Conservation (phyloP, 1,284 basidiomycete genomes). For the Ustilago sp. region DNA sequence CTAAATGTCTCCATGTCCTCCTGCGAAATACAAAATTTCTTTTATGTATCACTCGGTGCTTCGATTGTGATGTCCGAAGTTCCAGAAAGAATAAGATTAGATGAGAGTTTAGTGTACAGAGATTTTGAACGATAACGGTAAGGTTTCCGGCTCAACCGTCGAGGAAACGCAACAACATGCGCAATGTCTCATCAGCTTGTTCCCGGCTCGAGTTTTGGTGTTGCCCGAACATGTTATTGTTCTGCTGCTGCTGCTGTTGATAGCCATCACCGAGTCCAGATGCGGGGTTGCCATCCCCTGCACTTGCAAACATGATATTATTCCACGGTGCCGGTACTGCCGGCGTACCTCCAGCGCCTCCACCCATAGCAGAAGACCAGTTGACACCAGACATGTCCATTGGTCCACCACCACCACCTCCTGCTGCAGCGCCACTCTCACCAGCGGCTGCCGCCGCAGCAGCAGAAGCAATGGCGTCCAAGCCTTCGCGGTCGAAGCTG, state of each 20-base stretch:
- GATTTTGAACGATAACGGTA: background rate
- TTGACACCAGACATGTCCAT: slow-evolving; percentile 26
- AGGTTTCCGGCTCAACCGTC: slow-evolving; percentile 1
- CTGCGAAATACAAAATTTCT: background rate
- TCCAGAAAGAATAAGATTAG: background rate
- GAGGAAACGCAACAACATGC: slow-evolving; percentile 34
- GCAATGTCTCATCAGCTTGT: slow-evolving; percentile 44
- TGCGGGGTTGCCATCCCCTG: background rate
- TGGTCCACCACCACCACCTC: background rate
- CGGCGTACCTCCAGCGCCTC: background rate
- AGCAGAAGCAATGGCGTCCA: slow-evolving; percentile 40
- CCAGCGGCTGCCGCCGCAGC: slow-evolving; percentile 25
- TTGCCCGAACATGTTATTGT: background rate
- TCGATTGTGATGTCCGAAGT: background rate
- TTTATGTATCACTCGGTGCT: background rate
- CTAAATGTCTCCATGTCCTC: background rate
- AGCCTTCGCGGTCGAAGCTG: slow-evolving; percentile 26
- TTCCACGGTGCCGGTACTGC: slow-evolving; percentile 24
- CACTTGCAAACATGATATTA: slow-evolving; percentile 26
- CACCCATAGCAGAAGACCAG: slow-evolving; percentile 13
- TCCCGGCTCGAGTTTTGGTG: slow-evolving; percentile 1
- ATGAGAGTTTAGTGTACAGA: background rate
- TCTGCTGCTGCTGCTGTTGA: background rate
- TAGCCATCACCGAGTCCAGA: slow-evolving; percentile 1
- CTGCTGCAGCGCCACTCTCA: background rate